A percentile compares a stretch with the other conserved stretches of the same genome.
phyloP scores from a whole-genome alignment of 371 early-diverging fungal genomes.

The Rhizopus delemar region DNA sequence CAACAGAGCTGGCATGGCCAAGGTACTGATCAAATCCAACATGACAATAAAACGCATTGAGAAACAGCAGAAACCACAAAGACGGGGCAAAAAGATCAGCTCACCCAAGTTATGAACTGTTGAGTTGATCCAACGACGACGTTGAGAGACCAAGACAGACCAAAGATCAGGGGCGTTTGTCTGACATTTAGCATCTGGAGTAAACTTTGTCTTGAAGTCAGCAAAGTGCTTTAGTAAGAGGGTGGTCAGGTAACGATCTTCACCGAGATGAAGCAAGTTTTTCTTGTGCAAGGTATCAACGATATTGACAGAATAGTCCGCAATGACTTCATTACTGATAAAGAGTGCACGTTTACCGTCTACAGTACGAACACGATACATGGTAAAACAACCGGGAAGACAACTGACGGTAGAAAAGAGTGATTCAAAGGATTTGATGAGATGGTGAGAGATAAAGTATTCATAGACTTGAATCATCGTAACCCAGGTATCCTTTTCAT shows the following conservation, averaged over 20 bases:
- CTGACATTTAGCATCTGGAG: constrained; percentile 90
- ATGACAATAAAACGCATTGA: constrained; percentile 98
- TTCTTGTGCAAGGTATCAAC: constrained; percentile 98
- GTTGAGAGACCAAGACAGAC: constrained; percentile 92
- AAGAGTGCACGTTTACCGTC: constrained; percentile 86
- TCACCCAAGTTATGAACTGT: constrained; percentile 96
- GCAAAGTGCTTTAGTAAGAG: constrained; percentile 98
- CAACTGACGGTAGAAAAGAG: constrained; percentile 98
- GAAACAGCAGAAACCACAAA: constrained; percentile 98
- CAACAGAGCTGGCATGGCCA: constrained; percentile 92
- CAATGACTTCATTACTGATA: constrained; percentile 83
- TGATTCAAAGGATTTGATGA: constrained; percentile 98
- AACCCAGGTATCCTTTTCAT: constrained; percentile 90
- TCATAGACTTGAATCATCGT: constrained; percentile 99
- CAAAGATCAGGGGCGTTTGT: constrained; percentile 97
- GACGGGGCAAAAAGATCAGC: constrained; percentile 79
- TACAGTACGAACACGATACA: constrained; percentile 88
- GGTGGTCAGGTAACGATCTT: constrained; percentile 95
- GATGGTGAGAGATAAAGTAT: constrained; percentile 98
- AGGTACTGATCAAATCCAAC: constrained; percentile 90
- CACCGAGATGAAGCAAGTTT: constrained; percentile 83
- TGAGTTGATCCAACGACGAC: constrained; percentile 98
- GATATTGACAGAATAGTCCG: constrained; percentile 90
- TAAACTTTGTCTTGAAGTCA: constrained; percentile 93
- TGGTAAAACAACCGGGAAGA: constrained; percentile 96